phyloP scores from a whole-genome alignment of 2,329 filamentous ascomycete species.

The Cladophialophora bantiana region DNA sequence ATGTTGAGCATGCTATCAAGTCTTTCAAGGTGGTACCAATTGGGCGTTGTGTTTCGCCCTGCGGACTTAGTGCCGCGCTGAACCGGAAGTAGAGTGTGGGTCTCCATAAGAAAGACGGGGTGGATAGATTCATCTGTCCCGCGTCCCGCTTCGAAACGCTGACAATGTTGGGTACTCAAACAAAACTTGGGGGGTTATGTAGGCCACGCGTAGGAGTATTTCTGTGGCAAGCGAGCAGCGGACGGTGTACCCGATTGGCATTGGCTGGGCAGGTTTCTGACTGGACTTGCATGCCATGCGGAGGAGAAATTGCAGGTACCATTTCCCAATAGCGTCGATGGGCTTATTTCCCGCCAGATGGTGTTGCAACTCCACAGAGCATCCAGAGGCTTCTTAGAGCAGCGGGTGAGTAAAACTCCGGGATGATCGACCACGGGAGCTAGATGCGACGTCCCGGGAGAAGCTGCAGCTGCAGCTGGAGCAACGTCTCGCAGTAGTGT shows the following conservation, averaged over 20 bases:
- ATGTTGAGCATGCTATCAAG: neutral
- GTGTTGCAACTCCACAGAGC: neutral
- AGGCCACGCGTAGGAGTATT: neutral
- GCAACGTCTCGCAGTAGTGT: slow-evolving; percentile 18
- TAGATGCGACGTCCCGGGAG: slow-evolving; percentile 9
- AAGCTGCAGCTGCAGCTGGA: slow-evolving; percentile 11
- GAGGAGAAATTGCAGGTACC: slow-evolving; percentile 2
- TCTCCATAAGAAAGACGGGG: neutral
- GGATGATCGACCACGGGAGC: slow-evolving; percentile 21
- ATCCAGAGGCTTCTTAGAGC: neutral
- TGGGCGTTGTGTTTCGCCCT: neutral
- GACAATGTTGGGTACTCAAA: neutral
- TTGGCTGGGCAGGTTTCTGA: neutral
- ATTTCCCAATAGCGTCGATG: neutral
- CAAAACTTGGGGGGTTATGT: neutral
- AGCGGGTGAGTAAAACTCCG: neutral
- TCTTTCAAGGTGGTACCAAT: too few species aligned
- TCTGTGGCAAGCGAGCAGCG: neutral
- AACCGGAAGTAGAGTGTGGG: neutral
- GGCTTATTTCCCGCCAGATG: neutral
- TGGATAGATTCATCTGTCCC: neutral
- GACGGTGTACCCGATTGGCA: slow-evolving; percentile 1
- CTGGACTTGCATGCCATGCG: slow-evolving; percentile 1
- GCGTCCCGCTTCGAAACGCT: neutral
- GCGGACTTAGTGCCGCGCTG: neutral